Base-by-base conservation (phyloP, 148 eudicot species). In the Heliamphora exappendiculata region DNA sequence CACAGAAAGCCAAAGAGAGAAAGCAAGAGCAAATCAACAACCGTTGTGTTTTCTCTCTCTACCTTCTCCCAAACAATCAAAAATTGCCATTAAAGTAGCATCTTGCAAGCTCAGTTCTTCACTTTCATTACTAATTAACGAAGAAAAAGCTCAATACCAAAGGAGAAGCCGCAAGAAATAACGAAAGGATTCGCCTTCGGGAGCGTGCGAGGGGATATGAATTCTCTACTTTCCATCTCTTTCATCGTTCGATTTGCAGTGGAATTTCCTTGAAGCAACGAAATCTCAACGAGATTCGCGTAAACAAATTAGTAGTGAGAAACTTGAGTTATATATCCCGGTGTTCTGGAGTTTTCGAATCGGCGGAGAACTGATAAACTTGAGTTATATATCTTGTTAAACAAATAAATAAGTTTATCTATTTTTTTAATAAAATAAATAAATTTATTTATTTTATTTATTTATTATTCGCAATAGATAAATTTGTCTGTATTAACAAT, bases 151-250 rank as follows among this genome's bases (percentile, higher is more conserved):
- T 37, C 11, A 12, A 22, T 24, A 20, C n/a, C 16, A 12, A 16
- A 68, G 53, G 50, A 12, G 50, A n/a, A n/a, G 47, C 70, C 37
- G 70, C 16, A 62, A 26, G 34, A 74, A 16, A 45, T 19, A 74
- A 36, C 1, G 17, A 26, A 26, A 74, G 4, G 49, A 58, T 57
- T 75, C 11, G n/a, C n/a, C n/a, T n/a, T n/a, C n/a, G n/a, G n/a
- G 53, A 7, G 37, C 39, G 69, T 37, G 22, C 19, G 29, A 60
- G 66, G 33, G 8, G 60, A 51, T 24, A 76, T 76, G 78, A 76
- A 66, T 76, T 76, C 71, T 26, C 72, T 51, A 36, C 63, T 76
- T 76, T 65, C 78, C 20, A 66, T 76, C 72, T 76, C 78, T 41
- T 76, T 76, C 0, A 72, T 76, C 2, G 78, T 76, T 37, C 78